These are phyloP conservation scores for Colletotrichum musae DNA, from an alignment of 2,329 filamentous ascomycete species.

Conservation along the genomic window DNA sequence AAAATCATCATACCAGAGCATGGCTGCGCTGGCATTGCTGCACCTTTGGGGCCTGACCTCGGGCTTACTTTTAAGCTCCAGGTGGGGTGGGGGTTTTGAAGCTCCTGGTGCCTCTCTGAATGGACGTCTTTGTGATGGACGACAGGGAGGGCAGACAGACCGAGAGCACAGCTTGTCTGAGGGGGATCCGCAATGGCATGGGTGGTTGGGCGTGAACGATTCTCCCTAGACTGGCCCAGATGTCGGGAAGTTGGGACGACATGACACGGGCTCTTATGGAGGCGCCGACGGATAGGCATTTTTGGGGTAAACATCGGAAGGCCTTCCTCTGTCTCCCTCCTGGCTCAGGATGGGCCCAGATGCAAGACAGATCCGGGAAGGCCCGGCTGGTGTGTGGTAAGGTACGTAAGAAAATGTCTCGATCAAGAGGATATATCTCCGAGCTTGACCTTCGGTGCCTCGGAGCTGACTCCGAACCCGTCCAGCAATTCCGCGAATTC, in stretches of 20 bases:
- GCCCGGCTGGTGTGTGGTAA: constrained; percentile 1
- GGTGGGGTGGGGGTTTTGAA: constrained; percentile 21
- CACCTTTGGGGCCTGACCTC: constrained; percentile 13
- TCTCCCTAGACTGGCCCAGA: constrained; percentile 9
- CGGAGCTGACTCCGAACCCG: constrained; percentile 25
- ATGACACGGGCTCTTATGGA: constrained; percentile 1
- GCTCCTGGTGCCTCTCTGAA: not conserved
- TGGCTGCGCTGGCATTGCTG: constrained; percentile 17
- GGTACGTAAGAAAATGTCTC: constrained; percentile 19
- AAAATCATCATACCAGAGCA: not conserved
- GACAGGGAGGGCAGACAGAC: not conserved
- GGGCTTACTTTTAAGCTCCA: constrained; percentile 23
- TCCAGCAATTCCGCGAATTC: too few species aligned
- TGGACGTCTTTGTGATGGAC: constrained; percentile 9
- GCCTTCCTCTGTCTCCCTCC: not conserved
- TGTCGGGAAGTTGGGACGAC: constrained; percentile 23
- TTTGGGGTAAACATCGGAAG: not conserved
- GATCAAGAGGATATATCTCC: constrained; percentile 22
- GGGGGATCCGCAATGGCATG: not conserved
- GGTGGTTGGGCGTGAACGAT: not conserved
- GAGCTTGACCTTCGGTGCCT: constrained; percentile 23
- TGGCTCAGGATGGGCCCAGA: too few species aligned
- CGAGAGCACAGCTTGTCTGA: not conserved
- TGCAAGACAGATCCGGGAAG: constrained; percentile 11
- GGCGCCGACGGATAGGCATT: not conserved